phyloP scores from a whole-genome alignment of 495 filamentous ascomycete species.

The Tuber indicum region DNA sequence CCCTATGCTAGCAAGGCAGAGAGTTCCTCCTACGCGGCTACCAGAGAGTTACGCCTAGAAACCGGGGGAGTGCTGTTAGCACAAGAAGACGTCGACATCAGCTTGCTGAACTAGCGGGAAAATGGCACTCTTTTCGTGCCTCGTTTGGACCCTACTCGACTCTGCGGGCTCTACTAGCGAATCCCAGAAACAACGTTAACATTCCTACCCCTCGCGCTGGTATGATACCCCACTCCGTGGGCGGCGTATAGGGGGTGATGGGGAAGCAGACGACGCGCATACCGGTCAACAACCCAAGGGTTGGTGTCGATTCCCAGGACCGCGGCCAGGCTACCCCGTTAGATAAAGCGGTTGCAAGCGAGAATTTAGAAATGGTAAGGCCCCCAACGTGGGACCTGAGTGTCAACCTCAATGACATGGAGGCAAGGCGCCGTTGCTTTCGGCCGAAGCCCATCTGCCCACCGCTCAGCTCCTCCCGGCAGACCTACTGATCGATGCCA shows the following conservation, averaged over 20 bases:
- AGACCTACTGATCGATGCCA: no score
- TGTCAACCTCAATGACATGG: no score
- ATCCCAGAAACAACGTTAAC: neutral
- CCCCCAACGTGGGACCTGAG: no score
- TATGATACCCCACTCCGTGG: neutral
- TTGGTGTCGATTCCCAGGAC: neutral
- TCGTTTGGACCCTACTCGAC: neutral
- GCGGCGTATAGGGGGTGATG: neutral
- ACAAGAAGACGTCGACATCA: neutral
- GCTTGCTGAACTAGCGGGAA: neutral
- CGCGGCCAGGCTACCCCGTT: no score
- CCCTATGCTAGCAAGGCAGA: neutral
- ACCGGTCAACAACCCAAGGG: neutral
- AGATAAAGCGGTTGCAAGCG: no score
- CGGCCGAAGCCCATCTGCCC: no score
- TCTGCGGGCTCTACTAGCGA: neutral
- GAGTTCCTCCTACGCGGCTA: neutral
- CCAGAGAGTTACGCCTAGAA: neutral
- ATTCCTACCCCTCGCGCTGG: neutral
- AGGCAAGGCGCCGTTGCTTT: no score
- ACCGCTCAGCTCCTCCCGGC: no score
- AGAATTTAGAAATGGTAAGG: no score
- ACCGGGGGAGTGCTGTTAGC: neutral
- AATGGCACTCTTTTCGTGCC: neutral
- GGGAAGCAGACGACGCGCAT: neutral